Conservation (phyloP, 2,329 filamentous ascomycete species). For the Botryosphaeria dothidea region DNA sequence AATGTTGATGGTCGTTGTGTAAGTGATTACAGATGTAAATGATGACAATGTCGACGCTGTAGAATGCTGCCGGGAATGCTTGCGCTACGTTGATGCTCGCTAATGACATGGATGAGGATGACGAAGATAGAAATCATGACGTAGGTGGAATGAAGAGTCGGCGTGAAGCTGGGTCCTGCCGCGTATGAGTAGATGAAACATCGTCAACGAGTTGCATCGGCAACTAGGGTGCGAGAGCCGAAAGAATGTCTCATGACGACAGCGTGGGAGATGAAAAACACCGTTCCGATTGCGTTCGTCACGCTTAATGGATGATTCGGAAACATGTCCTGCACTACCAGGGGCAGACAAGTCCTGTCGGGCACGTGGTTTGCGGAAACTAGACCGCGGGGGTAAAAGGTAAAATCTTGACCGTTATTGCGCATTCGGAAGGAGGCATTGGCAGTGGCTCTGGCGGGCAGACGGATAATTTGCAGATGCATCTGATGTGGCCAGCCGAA, state of each 20-base stretch:
- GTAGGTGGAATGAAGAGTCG: not conserved
- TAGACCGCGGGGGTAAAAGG: too few relatives aligned
- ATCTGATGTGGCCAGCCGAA: too few relatives aligned
- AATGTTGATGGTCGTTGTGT: not conserved
- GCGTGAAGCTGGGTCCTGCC: not conserved
- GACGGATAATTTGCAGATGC: not conserved
- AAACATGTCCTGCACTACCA: too few relatives aligned
- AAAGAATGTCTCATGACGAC: not conserved
- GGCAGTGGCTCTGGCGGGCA: not conserved
- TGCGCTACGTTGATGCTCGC: constrained; percentile 4
- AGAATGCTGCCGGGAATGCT: not conserved
- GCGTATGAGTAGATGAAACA: not conserved
- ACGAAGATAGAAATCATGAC: not conserved
- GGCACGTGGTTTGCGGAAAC: too few relatives aligned
- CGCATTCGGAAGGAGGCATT: too few relatives aligned
- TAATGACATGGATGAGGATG: not conserved
- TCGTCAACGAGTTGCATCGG: not conserved
- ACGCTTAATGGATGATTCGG: too few relatives aligned
- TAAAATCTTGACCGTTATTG: too few relatives aligned
- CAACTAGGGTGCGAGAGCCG: not conserved
- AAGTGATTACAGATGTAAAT: not conserved
- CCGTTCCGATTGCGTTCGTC: too few relatives aligned
- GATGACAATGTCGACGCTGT: not conserved
- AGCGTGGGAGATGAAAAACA: not conserved
- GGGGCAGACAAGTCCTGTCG: too few relatives aligned